A percentile compares a stretch with the other conserved stretches of the same genome.
Conservation (phyloP, 306 rosid genomes). For the Prosopis cineraria region DNA sequence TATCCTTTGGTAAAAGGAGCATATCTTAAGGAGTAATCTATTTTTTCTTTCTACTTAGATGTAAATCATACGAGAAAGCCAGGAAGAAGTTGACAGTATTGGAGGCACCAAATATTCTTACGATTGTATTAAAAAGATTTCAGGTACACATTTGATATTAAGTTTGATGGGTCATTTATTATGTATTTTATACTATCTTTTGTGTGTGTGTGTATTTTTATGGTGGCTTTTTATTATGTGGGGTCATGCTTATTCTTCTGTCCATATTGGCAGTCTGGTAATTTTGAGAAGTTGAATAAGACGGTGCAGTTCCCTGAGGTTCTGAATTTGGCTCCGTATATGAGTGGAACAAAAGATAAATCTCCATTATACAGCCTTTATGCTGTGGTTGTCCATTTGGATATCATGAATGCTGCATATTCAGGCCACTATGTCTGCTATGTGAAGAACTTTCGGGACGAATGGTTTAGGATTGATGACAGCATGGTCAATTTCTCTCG, state of each 20-base stretch:
- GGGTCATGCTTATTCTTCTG: slow-evolving; percentile 35
- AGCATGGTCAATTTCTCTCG: slow-evolving; percentile 55
- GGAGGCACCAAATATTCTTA: slow-evolving; percentile 84
- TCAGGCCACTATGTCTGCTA: slow-evolving; percentile 84
- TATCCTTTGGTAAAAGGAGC: neutral
- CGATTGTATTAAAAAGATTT: slow-evolving; percentile 78
- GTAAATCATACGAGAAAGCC: slow-evolving; percentile 79
- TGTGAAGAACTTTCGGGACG: slow-evolving; percentile 60
- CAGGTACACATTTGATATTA: slow-evolving; percentile 47
- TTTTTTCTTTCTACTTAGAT: slow-evolving; percentile 43
- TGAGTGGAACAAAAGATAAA: slow-evolving; percentile 56
- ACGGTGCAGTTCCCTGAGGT: slow-evolving; percentile 64
- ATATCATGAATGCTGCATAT: slow-evolving; percentile 64
- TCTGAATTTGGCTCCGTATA: slow-evolving; percentile 71
- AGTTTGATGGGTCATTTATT: slow-evolving; percentile 24
- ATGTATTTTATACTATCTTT: neutral
- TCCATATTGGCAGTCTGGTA: slow-evolving; percentile 62
- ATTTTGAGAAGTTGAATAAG: slow-evolving; percentile 74
- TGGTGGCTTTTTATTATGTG: slow-evolving; percentile 18
- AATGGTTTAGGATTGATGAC: slow-evolving; percentile 78
- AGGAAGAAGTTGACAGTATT: slow-evolving; percentile 70
- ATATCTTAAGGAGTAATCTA: slow-evolving; percentile 11
- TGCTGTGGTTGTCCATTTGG: slow-evolving; percentile 86
- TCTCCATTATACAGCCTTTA: slow-evolving; percentile 66
- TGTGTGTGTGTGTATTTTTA: neutral